Evolutionary conservation across 2,329 filamentous ascomycete species (phyloP).

Genomic region (Microdochium paspali): DNA sequence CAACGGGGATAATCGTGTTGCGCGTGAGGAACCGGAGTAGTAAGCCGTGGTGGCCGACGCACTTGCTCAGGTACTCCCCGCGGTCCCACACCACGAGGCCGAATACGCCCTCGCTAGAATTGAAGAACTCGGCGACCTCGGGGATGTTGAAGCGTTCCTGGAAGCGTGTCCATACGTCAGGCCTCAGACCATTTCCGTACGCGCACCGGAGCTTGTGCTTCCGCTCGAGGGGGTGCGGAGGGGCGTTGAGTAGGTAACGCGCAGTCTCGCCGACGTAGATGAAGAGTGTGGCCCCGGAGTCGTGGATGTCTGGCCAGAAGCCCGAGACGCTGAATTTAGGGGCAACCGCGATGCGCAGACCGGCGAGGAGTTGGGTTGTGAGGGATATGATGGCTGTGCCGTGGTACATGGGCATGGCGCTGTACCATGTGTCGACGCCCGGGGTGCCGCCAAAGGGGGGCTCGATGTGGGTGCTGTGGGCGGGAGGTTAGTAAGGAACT

Average conservation of each 20-base stretch:
- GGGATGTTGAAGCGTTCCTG: slow-evolving; percentile 47
- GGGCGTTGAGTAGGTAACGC: slow-evolving; percentile 58
- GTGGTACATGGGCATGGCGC: slow-evolving; percentile 66
- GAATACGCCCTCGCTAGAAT: slow-evolving; percentile 61
- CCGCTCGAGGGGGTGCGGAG: slow-evolving; percentile 45
- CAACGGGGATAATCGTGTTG: slow-evolving; percentile 52
- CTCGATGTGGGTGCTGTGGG: background rate
- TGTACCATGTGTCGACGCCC: slow-evolving; percentile 51
- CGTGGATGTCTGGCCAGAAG: slow-evolving; percentile 63
- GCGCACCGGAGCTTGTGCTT: slow-evolving; percentile 44
- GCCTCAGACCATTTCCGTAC: slow-evolving; percentile 54
- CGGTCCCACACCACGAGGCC: slow-evolving; percentile 43
- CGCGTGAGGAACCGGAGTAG: slow-evolving; percentile 39
- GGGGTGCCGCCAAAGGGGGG: slow-evolving; percentile 2
- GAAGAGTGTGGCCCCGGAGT: slow-evolving; percentile 55
- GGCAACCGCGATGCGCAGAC: slow-evolving; percentile 45
- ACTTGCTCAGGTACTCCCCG: slow-evolving; percentile 47
- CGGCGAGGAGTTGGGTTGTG: slow-evolving; percentile 37
- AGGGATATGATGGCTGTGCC: slow-evolving; percentile 54
- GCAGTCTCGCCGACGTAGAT: slow-evolving; percentile 70
- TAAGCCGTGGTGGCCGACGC: slow-evolving; percentile 60
- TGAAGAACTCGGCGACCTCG: slow-evolving; percentile 62
- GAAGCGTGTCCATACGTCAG: slow-evolving; percentile 56
- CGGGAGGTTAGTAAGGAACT: background rate
- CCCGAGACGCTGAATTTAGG: slow-evolving; percentile 54